Base-by-base conservation (phyloP, 257 asterid species). In the Plectranthus barbatus region DNA sequence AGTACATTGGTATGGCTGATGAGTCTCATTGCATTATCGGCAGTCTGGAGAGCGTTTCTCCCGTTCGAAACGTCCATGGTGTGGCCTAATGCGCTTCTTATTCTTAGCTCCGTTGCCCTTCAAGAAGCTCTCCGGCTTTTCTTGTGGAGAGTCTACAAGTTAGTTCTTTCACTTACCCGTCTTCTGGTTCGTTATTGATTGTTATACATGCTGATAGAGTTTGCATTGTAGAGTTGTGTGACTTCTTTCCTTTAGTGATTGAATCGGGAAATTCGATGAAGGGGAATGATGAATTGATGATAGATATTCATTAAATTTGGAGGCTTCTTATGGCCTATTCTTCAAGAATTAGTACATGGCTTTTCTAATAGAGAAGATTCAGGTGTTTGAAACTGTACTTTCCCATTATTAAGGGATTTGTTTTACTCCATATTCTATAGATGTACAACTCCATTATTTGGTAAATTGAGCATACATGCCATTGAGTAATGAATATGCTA, bases 1-100 rank as follows among this genome's bases (percentile, higher is more conserved):
- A 92, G 97, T 71, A 79, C 97, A 8, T 72, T 92, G 83, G 69
- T 80, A 63, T 92, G 99, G 97, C 82, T 92, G 69, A 84, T 83
- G 80, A 92, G 95, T 70, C 82, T 92, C 69, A 92, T 89, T 36
- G 88, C 84, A 17, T 42, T 92, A 70, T 83, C 99, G 59, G 97
- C 88, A 4, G 66, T 82, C 8, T 86, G 97, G 99, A 83, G 97
- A 71, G 89, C 88, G 39, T 86, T 92, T 77, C 84, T 92, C 12
- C 99, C 99, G 19, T 81, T 89, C 68, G 60, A 78, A 67, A 74
- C 87, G 53, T 66, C 78, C 57, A 64, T 79, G 40, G 78, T 68
- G 76, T 86, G 94, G 90, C 95, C 86, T 18, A 80, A 72, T 41
- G 75, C 76, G 0, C 62, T 89, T 54, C 79, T 92, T 48, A 76